Base-by-base conservation (phyloP, 306 rosid species). In the Pyrus communis region DNA sequence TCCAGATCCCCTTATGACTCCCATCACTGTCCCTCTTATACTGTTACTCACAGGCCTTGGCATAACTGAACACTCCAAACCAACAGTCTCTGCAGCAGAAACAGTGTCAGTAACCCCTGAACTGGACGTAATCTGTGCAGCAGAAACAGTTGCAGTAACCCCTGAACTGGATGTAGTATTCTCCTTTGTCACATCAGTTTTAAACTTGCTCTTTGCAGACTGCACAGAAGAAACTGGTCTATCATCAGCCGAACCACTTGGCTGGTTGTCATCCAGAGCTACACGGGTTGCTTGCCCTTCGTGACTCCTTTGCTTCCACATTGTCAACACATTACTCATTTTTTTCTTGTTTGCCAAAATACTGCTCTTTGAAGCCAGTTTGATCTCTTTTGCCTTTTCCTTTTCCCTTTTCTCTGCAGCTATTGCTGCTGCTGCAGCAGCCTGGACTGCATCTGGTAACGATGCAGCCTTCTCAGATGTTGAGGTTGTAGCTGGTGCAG, bases 301-400 rank as follows among this genome's bases (percentile, higher is more conserved):
- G 81, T 91, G 94, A 80, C 97, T 95, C 82, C 98, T 85, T 83
- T 95, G 98, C 82, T 95, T 95, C 98, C 98, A 95, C 92, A 95
- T 86, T 22, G 97, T 75, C 85, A 95, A 84, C 22, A 95, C 98
- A 84, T 92, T 95, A 85, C 82, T 95, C 96, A 95, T 95, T 83
- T 95, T 95, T 87, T 92, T 92, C 87, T 95, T 95, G 79, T 85
- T 95, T 76, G 98, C 97, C 76, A 95, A 82, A 88, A 95, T 88
- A 83, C 97, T 95, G 86, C 91, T 95, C 79, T 90, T 95, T 71
- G 96, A 95, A 77, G 98, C 97, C 71, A 95, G 90, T 78, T 95
- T 95, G 64, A 95, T 92, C 87, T 95, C 98, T 85, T 92, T 95
- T 31, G 79, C 71, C 86, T 75, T 95, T 82, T 95, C 98, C 71